Conservation (phyloP, 495 filamentous ascomycete species). For the Podospora comata region DNA sequence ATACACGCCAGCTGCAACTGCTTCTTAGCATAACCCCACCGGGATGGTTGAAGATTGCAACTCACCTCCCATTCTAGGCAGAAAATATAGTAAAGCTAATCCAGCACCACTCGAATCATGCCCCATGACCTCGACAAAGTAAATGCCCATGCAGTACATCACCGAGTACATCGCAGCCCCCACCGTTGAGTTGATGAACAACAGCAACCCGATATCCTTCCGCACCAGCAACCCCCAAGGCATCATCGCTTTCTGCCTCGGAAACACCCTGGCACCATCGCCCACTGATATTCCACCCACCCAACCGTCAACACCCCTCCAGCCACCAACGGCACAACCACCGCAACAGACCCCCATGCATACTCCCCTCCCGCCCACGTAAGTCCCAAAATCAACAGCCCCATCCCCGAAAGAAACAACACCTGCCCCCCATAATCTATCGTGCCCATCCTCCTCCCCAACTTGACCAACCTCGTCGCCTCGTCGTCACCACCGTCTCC, state of each 20-base stretch:
- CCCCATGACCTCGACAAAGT: conserved; percentile 54
- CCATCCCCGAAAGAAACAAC: conserved; percentile 58
- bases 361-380: conserved; percentile 60
- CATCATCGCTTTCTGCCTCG: conserved; percentile 54
- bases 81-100: conserved; percentile 47
- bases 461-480: conserved; percentile 24
- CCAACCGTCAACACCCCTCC: conserved; percentile 44
- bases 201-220: conserved; percentile 51
- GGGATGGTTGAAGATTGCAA: neutral
- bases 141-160: conserved; percentile 61
- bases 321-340: conserved; percentile 51
- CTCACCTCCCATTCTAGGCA: conserved; percentile 44
- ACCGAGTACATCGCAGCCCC: conserved; percentile 52
- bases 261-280: conserved; percentile 51
- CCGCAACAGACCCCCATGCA: conserved; percentile 47
- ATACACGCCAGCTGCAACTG: conserved; percentile 47
- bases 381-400: conserved; percentile 54
- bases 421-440: conserved; percentile 55
- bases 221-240: conserved; percentile 50
- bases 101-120: conserved; percentile 48
- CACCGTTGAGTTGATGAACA: conserved; percentile 52
- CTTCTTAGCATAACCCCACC: neutral
- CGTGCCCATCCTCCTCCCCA: conserved; percentile 40
- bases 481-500: conserved; percentile 14
- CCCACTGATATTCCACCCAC: conserved; percentile 55